phyloP scores from a whole-genome alignment of 2,329 filamentous ascomycete species.

The Fonsecaea multimorphosa region DNA sequence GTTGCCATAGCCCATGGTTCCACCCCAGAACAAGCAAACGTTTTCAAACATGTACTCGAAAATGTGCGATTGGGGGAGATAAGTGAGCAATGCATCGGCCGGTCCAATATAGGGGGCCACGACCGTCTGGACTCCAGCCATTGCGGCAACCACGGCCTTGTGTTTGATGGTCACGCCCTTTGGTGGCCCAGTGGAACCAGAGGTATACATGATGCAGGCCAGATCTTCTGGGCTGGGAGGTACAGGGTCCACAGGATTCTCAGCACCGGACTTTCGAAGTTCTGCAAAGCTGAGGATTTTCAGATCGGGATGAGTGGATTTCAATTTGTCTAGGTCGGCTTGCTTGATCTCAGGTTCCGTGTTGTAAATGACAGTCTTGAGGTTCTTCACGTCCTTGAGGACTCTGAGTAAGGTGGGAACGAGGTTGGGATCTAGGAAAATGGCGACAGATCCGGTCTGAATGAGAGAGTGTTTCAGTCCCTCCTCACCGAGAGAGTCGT shows the following conservation, averaged over 20 bases:
- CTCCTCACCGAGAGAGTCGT: slow-evolving; percentile 47
- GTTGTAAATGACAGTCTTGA: slow-evolving; percentile 63
- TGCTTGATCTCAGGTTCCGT: slow-evolving; percentile 56
- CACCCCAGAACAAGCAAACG: slow-evolving; percentile 84
- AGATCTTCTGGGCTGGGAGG: slow-evolving; percentile 74
- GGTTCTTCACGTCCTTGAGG: slow-evolving; percentile 58
- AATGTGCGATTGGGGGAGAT: slow-evolving; percentile 93
- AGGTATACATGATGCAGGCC: slow-evolving; percentile 79
- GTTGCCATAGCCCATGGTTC: slow-evolving; percentile 90
- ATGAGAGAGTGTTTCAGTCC: slow-evolving; percentile 44
- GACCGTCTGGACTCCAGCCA: slow-evolving; percentile 79
- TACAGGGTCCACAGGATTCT: slow-evolving; percentile 70
- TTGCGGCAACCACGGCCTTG: slow-evolving; percentile 76
- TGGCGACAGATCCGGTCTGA: slow-evolving; percentile 44
- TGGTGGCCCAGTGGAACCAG: slow-evolving; percentile 81
- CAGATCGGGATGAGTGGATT: slow-evolving; percentile 56
- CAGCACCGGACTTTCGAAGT: slow-evolving; percentile 58
- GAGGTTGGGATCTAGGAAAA: slow-evolving; percentile 45
- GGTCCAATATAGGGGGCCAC: slow-evolving; percentile 79
- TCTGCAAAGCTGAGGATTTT: slow-evolving; percentile 60
- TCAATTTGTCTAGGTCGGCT: slow-evolving; percentile 58
- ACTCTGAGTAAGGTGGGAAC: slow-evolving; percentile 60
- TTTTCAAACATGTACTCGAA: slow-evolving; percentile 97
- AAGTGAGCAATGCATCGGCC: slow-evolving; percentile 81
- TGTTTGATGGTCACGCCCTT: slow-evolving; percentile 86